Evolutionary conservation across 2,329 filamentous ascomycete species (phyloP).

Genomic region (Xylariaceae sp.): DNA sequence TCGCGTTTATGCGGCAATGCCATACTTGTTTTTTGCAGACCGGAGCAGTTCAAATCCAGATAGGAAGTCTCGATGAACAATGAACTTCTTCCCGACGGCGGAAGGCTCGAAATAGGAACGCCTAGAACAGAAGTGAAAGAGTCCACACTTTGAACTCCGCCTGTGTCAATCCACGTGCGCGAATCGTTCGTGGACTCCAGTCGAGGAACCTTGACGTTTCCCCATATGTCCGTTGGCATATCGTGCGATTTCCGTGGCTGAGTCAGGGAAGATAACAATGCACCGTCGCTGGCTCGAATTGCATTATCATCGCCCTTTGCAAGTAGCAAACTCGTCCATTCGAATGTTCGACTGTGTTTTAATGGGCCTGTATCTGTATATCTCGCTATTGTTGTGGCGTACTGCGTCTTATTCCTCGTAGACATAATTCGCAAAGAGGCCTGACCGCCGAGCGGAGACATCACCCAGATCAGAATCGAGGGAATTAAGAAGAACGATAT

Average conservation of each 20-base stretch:
- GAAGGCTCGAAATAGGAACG: neutral
- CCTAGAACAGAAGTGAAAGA: neutral
- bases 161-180: neutral
- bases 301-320: no score
- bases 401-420: neutral
- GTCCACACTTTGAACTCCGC: neutral
- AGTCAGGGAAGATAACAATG: no score
- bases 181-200: neutral
- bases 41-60: neutral
- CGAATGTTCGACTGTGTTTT: neutral
- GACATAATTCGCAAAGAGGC: neutral
- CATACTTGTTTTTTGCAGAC: neutral
- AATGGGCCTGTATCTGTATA: neutral
- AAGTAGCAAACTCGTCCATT: no score
- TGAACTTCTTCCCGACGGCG: neutral
- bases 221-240: neutral
- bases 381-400: neutral
- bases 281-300: no score
- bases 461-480: neutral
- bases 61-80: neutral
- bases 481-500: neutral
- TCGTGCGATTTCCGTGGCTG: neutral
- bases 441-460: neutral
- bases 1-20: neutral
- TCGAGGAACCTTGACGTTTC: neutral